phyloP scores from a whole-genome alignment of 83 land plant species.

The Larix sibirica region DNA sequence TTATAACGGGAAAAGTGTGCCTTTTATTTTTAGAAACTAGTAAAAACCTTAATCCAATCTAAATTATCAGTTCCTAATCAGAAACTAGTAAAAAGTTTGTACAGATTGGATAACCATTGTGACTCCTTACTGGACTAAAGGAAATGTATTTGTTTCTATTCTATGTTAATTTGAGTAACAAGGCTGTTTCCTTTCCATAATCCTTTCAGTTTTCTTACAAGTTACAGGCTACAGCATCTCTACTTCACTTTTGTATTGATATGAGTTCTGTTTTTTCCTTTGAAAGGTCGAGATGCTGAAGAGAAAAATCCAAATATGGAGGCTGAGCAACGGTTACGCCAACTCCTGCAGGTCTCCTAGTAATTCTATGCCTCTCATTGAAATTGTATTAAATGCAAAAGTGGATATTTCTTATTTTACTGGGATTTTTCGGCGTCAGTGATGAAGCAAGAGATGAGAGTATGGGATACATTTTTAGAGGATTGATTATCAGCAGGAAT shows the following conservation, averaged over 20 bases:
- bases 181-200: background rate
- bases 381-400: background rate
- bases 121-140: background rate
- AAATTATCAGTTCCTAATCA: too few species aligned
- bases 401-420: background rate
- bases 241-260: background rate
- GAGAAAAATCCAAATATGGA: background rate
- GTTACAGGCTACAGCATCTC: too few species aligned
- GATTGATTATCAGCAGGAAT: background rate
- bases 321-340: background rate
- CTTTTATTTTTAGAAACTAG: too few species aligned
- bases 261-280: background rate
- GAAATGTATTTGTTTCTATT: background rate
- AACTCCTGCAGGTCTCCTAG: background rate
- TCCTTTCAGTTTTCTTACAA: background rate
- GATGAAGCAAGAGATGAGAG: background rate
- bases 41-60: too few species aligned
- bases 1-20: too few species aligned
- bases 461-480: background rate
- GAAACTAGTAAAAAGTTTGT: too few species aligned
- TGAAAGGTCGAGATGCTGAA: constrained; percentile 10
- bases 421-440: background rate
- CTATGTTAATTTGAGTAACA: background rate
- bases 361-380: background rate
- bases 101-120: background rate